Evolutionary conservation across 768 basidiomycete species (phyloP).

Genomic region (Amanita rimosa): DNA sequence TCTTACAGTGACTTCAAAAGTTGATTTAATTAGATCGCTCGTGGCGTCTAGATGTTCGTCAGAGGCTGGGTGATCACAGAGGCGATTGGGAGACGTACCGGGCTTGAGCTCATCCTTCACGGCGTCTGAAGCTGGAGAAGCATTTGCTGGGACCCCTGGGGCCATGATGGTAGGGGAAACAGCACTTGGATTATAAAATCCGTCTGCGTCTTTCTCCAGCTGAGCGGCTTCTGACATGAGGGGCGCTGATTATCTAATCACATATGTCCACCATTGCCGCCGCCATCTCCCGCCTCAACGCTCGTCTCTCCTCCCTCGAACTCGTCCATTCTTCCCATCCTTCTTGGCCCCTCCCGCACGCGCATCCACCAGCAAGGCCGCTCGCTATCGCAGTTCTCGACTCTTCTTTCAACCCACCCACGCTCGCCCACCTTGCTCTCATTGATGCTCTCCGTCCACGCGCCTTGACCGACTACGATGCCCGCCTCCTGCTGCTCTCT

Average conservation of each 20-base stretch:
- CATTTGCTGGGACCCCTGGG: neutral
- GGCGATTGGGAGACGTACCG: conserved; percentile 9
- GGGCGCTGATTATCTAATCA: conserved; percentile 8
- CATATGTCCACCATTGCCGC: neutral
- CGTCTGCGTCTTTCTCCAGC: conserved; percentile 72
- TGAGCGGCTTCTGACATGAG: conserved; percentile 2
- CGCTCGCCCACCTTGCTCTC: conserved; percentile 73
- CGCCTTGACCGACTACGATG: conserved; percentile 40
- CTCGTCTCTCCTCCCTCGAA: conserved; percentile 16
- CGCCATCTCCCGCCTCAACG: neutral
- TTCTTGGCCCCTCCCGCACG: conserved; percentile 48
- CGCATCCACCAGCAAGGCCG: conserved; percentile 6
- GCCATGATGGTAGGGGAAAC: neutral
- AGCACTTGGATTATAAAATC: conserved; percentile 61
- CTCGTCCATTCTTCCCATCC: conserved; percentile 50
- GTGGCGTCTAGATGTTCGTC: conserved; percentile 16
- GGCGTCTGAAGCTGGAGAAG: neutral
- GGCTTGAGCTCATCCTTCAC: conserved; percentile 13
- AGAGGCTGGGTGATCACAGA: neutral
- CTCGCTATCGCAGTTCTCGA: conserved; percentile 70
- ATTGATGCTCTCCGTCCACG: conserved; percentile 32
- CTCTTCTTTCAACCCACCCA: conserved; percentile 91
- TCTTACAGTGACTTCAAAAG: conserved; percentile 72
- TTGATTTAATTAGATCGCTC: conserved; percentile 64
- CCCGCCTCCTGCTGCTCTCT: conserved; percentile 70